phyloP scores from a whole-genome alignment of 2,329 filamentous ascomycete species.

The Colletotrichum sp. region DNA sequence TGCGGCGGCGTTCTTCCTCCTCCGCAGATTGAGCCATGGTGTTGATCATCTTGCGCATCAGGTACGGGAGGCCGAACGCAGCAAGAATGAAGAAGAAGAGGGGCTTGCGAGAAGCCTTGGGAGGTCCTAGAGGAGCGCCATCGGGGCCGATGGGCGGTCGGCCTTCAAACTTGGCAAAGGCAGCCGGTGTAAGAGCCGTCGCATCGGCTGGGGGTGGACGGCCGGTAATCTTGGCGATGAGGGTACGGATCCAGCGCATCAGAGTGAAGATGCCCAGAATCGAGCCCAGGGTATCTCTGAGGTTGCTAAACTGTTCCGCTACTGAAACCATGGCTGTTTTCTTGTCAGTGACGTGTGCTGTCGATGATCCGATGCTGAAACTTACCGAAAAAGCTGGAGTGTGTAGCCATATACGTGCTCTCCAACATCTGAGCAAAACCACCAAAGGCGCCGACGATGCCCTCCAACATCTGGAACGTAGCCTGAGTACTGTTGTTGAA shows the following conservation, averaged over 20 bases:
- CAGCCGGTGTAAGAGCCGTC: slow-evolving; percentile 84
- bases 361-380: slow-evolving; percentile 6
- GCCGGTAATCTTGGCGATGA: slow-evolving; percentile 91
- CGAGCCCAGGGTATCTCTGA: slow-evolving; percentile 91
- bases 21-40: slow-evolving; percentile 84
- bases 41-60: slow-evolving; percentile 96
- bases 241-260: slow-evolving; percentile 91
- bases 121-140: slow-evolving; percentile 65
- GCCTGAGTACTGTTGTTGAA: slow-evolving; percentile 95
- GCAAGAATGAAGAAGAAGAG: slow-evolving; percentile 95
- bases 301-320: slow-evolving; percentile 93
- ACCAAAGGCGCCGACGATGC: slow-evolving; percentile 93
- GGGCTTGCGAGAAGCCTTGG: slow-evolving; percentile 89
- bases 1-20: slow-evolving; percentile 73
- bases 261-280: slow-evolving; percentile 95
- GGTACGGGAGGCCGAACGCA: slow-evolving; percentile 92
- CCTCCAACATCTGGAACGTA: slow-evolving; percentile 98
- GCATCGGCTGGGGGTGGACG: slow-evolving; percentile 88
- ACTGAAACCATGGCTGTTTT: slow-evolving; percentile 91
- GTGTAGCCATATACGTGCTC: slow-evolving; percentile 99
- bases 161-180: slow-evolving; percentile 89
- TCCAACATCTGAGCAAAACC: slow-evolving; percentile 99
- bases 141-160: slow-evolving; percentile 60
- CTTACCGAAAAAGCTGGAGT: slow-evolving; percentile 97
- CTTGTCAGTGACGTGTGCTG: slow-evolving; percentile 3